Evolutionary conservation across 2,329 filamentous ascomycete genomes (phyloP).

Genomic region (Penicillium crustosum): DNA sequence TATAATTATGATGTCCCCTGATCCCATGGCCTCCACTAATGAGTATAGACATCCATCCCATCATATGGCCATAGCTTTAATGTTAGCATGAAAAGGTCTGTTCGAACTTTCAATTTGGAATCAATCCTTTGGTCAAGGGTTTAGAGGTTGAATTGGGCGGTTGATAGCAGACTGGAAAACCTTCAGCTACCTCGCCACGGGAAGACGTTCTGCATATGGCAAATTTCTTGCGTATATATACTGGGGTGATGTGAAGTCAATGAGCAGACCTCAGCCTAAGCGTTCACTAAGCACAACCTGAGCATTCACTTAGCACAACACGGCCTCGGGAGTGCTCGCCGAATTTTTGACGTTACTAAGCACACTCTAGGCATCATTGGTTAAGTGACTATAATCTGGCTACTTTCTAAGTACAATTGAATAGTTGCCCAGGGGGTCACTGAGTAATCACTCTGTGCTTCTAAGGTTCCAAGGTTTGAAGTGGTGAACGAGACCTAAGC

Average conservation of each 20-base stretch:
- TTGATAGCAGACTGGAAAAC: background rate
- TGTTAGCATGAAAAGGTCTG: background rate
- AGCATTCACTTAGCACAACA: background rate
- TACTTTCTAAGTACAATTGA: background rate
- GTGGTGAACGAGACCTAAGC: background rate
- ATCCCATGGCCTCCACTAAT: background rate
- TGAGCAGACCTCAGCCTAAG: background rate
- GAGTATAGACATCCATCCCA: background rate
- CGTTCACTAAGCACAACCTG: background rate
- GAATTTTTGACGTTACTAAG: too few relatives aligned
- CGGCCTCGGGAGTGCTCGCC: too few relatives aligned
- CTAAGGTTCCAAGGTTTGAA: background rate
- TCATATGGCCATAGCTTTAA: background rate
- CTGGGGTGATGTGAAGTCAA: background rate
- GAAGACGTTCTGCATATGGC: background rate
- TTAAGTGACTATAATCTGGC: background rate
- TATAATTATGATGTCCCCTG: background rate
- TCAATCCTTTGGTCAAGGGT: background rate
- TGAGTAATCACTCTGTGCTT: background rate
- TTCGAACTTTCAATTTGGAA: background rate
- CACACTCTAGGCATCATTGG: too few relatives aligned
- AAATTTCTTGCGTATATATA: background rate
- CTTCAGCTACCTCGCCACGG: background rate
- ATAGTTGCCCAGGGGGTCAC: background rate
- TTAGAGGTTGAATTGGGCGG: background rate